phyloP scores from a whole-genome alignment of 1,284 basidiomycete species.

The Puccinia hordei region DNA sequence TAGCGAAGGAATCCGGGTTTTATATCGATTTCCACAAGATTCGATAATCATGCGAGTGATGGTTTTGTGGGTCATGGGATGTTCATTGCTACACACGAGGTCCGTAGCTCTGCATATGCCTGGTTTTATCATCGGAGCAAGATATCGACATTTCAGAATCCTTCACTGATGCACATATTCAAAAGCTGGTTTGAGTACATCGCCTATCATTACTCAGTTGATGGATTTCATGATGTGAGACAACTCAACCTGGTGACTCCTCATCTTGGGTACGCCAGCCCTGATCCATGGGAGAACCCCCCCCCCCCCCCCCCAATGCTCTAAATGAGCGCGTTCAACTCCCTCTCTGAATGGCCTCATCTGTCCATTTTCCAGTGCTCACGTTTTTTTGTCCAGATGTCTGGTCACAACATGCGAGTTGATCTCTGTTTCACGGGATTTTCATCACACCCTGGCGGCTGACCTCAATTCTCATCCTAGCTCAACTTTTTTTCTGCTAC shows the following conservation, averaged over 20 bases:
- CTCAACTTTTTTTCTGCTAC: slow-evolving; percentile 40
- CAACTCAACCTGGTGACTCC: slow-evolving; percentile 15
- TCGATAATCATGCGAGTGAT: not conserved
- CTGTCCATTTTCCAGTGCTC: not conserved
- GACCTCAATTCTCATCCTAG: not conserved
- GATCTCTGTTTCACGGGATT: not conserved
- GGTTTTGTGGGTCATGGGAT: slow-evolving; percentile 21
- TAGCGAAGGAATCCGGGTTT: slow-evolving; percentile 39
- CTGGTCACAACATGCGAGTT: slow-evolving; percentile 31
- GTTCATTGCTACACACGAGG: slow-evolving; percentile 37
- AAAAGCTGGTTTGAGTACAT: slow-evolving; percentile 41
- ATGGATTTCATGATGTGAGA: slow-evolving; percentile 26
- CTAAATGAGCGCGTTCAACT: not conserved
- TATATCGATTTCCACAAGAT: slow-evolving; percentile 48
- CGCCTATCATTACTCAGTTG: slow-evolving; percentile 34
- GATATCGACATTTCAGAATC: not conserved
- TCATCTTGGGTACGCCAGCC: slow-evolving; percentile 30
- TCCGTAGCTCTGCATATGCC: not conserved
- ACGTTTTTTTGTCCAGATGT: slow-evolving; percentile 24
- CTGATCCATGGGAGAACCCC: not conserved
- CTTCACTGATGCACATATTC: not conserved
- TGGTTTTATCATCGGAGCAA: not conserved
- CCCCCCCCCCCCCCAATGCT: not conserved
- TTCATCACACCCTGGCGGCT: not conserved
- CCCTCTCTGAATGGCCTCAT: not conserved